A percentile compares a stretch with the other conserved stretches of the same genome.
phyloP scores from a whole-genome alignment of 441 rosid species.

The Pelargonium australe region DNA sequence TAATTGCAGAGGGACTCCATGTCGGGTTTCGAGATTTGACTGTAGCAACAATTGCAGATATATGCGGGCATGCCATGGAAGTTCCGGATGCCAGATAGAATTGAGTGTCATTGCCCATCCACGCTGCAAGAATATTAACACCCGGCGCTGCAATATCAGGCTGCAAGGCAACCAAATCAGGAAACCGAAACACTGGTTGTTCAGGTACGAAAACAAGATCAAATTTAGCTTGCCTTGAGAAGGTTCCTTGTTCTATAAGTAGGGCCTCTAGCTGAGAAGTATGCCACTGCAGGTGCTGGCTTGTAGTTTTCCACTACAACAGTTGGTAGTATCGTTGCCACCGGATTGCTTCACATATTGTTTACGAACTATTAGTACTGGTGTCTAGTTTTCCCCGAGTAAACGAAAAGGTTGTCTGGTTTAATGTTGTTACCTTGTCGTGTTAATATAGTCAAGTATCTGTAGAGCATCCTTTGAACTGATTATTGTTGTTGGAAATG shows the following conservation, averaged over 20 bases:
- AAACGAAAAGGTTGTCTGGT: not conserved
- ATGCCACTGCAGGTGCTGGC: constrained; percentile 59
- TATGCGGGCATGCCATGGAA: constrained; percentile 84
- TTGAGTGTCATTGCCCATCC: constrained; percentile 52
- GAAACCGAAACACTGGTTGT: not conserved
- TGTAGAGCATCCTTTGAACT: constrained; percentile 46
- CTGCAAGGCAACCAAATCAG: constrained; percentile 25
- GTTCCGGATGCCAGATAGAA: constrained; percentile 69
- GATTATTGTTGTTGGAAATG: constrained; percentile 44
- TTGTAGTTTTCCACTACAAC: constrained; percentile 34
- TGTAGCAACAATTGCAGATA: constrained; percentile 50
- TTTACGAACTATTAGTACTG: not conserved
- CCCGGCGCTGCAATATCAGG: constrained; percentile 86
- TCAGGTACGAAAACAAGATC: not conserved
- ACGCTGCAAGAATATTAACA: constrained; percentile 66
- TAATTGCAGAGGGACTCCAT: constrained; percentile 61
- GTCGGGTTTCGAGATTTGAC: constrained; percentile 55
- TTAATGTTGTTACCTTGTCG: constrained; percentile 38
- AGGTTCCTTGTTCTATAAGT: constrained; percentile 46
- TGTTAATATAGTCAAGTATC: constrained; percentile 50
- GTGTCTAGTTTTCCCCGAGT: not conserved
- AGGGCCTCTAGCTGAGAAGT: constrained; percentile 79
- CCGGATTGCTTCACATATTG: constrained; percentile 44
- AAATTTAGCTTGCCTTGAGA: constrained; percentile 46
- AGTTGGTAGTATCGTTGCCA: constrained; percentile 60